Conservation (phyloP, 2,329 filamentous ascomycete genomes). For the Rutstroemia sp. region DNA sequence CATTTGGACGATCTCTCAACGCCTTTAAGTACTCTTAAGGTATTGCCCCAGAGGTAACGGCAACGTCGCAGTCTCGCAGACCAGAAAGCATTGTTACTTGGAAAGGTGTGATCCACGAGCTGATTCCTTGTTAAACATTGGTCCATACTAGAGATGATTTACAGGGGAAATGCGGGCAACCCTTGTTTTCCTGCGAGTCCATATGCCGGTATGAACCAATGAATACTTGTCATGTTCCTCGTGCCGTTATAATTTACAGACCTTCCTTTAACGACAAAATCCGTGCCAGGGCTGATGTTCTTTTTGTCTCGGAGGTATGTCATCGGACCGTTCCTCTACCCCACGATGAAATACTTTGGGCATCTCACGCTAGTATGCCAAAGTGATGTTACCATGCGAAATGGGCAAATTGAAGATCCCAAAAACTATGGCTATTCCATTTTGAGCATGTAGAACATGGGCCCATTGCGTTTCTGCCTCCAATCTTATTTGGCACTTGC, state of each 20-base stretch:
- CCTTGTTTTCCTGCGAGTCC: not conserved
- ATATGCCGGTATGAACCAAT: not conserved
- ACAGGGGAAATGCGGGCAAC: not conserved
- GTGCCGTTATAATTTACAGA: not conserved
- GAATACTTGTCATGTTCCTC: not conserved
- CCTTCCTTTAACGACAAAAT: not conserved
- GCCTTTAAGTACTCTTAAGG: not conserved
- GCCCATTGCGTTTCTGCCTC: too few species aligned
- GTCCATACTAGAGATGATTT: not conserved
- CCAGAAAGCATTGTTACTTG: not conserved
- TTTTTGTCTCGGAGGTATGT: not conserved
- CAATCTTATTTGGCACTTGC: too few species aligned
- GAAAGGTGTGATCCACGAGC: not conserved
- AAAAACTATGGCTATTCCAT: not conserved
- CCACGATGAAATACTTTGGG: not conserved
- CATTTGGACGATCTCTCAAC: not conserved
- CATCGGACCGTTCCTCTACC: constrained; percentile 1
- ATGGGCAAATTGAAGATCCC: not conserved
- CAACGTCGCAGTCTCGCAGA: not conserved
- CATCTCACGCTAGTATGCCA: too few species aligned
- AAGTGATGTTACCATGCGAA: too few species aligned
- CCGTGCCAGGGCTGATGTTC: not conserved
- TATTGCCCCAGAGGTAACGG: not conserved
- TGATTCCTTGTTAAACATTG: not conserved
- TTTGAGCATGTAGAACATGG: too few species aligned